Evolutionary conservation across 306 rosid species (phyloP), one percentile per base, ranked within the genome.

Genomic region (Astragalus membranaceus): DNA sequence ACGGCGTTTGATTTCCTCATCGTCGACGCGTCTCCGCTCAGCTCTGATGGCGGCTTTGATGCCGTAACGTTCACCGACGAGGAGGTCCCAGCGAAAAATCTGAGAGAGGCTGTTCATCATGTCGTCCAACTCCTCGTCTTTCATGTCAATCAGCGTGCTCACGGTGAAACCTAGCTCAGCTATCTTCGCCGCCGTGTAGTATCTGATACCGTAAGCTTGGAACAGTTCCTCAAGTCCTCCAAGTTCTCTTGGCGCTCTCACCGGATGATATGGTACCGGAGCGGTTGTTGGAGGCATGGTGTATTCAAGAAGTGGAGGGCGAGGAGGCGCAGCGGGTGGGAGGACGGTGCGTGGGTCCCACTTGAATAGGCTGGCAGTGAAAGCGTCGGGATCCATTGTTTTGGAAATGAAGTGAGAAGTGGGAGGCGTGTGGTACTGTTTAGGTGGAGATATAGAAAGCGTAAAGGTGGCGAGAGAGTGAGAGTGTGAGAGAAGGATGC

Each of bases 161-260:
- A 86, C 92, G 2, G 99, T 94, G 85, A 94, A 91, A 0, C 99
- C 99, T 0, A 94, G 95, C 80, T 94, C 97, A 0, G 97, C 92
- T 32, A 94, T 88, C 79, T 86, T 94, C 11, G 90, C 89, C 17
- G 87, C 96, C 14, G 98, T 94, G 88, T 69, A 88, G 87, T 80
- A 87, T 26, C 97, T 46, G 32, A 94, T 87, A 0, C 99, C 99
- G 65, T 94, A 94, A 8, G 95, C 89, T 37, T 89, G 95, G 83
- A 91, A 91, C 23, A 94, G 69, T 29, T 91, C 89, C 51, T 91
- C 99, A 36, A 94, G 81, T 0, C 97, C 97, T 0, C 86, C 90
- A 0, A 87, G 56, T 57, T 85, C 89, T 58, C 86, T 74, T 0
- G 85, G 76, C 0, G 14, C 26, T 51, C 79, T n/a, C 10, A 39